Evolutionary conservation across 1,139 yeast genomes (phyloP).

Genomic region (Taphrina flavorubra): DNA sequence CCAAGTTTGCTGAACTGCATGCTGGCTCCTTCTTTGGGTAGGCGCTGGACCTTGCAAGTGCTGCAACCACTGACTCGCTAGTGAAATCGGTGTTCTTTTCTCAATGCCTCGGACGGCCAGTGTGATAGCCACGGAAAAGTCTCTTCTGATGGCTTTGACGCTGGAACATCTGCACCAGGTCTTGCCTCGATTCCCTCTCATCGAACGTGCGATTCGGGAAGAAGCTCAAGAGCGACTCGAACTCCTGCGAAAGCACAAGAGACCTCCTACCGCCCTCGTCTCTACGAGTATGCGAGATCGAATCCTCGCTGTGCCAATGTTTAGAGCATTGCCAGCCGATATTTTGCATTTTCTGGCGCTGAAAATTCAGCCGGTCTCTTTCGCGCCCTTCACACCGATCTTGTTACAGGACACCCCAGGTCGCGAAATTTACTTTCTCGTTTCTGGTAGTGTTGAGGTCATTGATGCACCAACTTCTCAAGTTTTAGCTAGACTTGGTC

Average conservation of each 20-base stretch:
- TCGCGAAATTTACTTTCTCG: constrained; percentile 68
- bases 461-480: constrained; percentile 55
- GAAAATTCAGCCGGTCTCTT: constrained; percentile 63
- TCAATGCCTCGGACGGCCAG: constrained; percentile 80
- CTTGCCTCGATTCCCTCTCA: constrained; percentile 64
- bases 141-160: constrained; percentile 70
- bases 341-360: constrained; percentile 68
- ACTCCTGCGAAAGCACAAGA: constrained; percentile 66
- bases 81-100: constrained; percentile 74
- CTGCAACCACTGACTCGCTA: not conserved
- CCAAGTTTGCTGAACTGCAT: constrained; percentile 69
- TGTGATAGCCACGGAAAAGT: constrained; percentile 71
- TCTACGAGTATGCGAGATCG: constrained; percentile 37
- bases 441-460: constrained; percentile 74
- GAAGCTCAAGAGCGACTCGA: constrained; percentile 79
- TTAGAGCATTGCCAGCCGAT: constrained; percentile 62
- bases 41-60: not conserved
- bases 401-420: constrained; percentile 66
- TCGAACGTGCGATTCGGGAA: constrained; percentile 72
- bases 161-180: constrained; percentile 67
- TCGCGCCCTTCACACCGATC: constrained; percentile 64
- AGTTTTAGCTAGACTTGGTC: constrained; percentile 63
- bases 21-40: constrained; percentile 70
- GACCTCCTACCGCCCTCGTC: constrained; percentile 44
- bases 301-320: constrained; percentile 63